Evolutionary conservation across 768 basidiomycete species (phyloP), one percentile per base, ranked within the genome.

Genomic region (Polyporus arcularius): DNA sequence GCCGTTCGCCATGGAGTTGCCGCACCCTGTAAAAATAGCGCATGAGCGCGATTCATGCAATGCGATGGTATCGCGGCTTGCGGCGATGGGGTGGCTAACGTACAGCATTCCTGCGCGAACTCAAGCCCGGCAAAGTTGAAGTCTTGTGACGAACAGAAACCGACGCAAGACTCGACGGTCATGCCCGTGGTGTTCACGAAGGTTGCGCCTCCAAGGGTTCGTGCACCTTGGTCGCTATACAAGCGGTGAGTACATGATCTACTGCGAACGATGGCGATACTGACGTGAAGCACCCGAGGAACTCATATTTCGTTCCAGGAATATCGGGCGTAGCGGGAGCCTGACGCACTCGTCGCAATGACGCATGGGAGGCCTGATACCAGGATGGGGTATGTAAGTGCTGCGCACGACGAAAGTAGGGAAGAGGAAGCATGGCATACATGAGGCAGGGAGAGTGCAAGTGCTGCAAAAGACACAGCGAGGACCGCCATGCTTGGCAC

Each of bases 51-150:
- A 28, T 48, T 35, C 21, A 26, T 18, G 30, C 35, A 38, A 5
- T 21, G 30, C 8, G 21, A 26, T 26, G 21, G 21, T 26, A 26
- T 26, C 21, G 21, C 21, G 21, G 21, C 21, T 26, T 26, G 12
- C 52, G n/a, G 11, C n/a, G 21, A 52, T 30, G 40, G 10, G 30
- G 8, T n/a, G 51, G 53, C 64, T 21, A 41, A 68, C 82, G 60
- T 71, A 87, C 86, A 87, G 74, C 85, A 88, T 71, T 88, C 82
- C 60, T 81, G 76, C 21, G 78, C 81, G 63, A 79, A 91, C 72
- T 92, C 90, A 16, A 85, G 79, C 14, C 91, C 91, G 16, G 90
- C 88, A 64, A 82, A 90, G 59, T 86, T 72, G 68, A 78, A 89
- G 9, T 71, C 65, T 56, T 77, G 71, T n/a, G 73, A 53, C 38